These are phyloP conservation scores for Zygosaccharomyces sapae DNA, from an alignment of 1,139 yeast genomes.

Conservation along the genomic window DNA sequence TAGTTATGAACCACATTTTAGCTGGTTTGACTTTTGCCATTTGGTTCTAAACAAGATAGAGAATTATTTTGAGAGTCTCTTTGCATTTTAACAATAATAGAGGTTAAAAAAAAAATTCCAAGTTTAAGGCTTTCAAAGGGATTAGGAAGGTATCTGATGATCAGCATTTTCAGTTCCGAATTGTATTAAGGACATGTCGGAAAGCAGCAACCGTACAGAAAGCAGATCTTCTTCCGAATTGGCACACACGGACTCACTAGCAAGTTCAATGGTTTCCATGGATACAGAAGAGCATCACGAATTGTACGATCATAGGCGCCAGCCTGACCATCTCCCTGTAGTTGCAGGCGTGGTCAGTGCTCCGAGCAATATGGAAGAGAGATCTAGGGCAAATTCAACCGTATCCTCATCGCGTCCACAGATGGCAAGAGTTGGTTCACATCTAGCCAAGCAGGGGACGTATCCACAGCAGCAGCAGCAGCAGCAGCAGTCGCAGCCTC, in stretches of 20 bases:
- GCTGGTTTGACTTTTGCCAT: not conserved
- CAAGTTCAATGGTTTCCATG: slow-evolving; percentile 35
- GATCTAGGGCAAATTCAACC: slow-evolving; percentile 5
- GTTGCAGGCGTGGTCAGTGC: slow-evolving; percentile 6
- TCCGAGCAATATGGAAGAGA: slow-evolving; percentile 1
- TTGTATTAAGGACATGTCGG: slow-evolving; percentile 1
- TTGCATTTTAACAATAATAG: too few species aligned
- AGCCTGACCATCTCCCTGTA: slow-evolving; percentile 38
- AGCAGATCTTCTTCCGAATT: slow-evolving; percentile 13
- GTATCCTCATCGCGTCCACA: slow-evolving; percentile 5
- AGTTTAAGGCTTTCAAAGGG: not conserved
- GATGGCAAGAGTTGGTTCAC: slow-evolving; percentile 2
- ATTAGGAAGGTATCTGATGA: slow-evolving; percentile 10
- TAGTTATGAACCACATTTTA: slow-evolving; percentile 1
- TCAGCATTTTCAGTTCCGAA: not conserved
- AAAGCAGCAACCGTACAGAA: slow-evolving; percentile 2
- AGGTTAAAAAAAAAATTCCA: not conserved
- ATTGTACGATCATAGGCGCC: slow-evolving; percentile 56
- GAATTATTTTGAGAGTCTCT: not conserved
- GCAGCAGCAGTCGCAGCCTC: not conserved
- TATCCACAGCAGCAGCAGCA: not conserved
- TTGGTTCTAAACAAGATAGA: not conserved
- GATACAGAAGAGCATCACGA: slow-evolving; percentile 43
- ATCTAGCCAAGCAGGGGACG: not conserved
- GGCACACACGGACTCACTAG: slow-evolving; percentile 27